phyloP scores from a whole-genome alignment of 495 filamentous ascomycete species.

The Penicillium steckii region DNA sequence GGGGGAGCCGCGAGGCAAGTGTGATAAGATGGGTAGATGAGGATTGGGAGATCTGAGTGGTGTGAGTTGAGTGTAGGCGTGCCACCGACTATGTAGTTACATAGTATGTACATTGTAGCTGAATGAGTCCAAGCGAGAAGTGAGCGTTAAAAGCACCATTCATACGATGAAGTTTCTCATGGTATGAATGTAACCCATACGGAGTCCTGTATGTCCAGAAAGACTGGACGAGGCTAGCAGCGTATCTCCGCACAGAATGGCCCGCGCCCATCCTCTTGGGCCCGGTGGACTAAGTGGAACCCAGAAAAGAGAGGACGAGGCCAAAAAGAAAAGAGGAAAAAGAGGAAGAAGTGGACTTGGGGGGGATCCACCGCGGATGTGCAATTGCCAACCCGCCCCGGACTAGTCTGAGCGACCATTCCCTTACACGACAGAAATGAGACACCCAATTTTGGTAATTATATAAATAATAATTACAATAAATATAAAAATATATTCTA shows the following conservation, averaged over 20 bases:
- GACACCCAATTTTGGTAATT: conserved; percentile 2
- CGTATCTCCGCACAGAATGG: no score
- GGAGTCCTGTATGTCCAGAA: no score
- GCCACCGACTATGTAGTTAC: no score
- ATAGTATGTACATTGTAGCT: no score
- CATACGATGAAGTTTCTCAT: no score
- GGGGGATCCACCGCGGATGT: background rate
- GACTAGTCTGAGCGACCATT: conserved; percentile 16
- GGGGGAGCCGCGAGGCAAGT: background rate
- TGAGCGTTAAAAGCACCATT: no score
- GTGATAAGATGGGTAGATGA: background rate
- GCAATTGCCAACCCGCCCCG: conserved; percentile 24
- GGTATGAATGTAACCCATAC: no score
- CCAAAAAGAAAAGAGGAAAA: background rate
- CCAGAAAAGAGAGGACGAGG: no score
- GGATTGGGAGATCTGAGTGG: background rate
- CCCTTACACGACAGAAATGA: conserved; percentile 14
- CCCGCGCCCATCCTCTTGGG: conserved; percentile 10
- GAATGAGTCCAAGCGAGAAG: no score
- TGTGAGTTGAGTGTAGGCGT: background rate
- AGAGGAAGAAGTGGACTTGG: background rate
- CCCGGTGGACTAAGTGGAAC: no score
- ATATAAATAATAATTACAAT: background rate
- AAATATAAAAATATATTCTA: conserved; percentile 4
- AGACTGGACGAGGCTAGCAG: no score